Percentiles rank a stretch among this genome's conserved stretches.
Evolutionary conservation across 352 stramenopile species (phyloP).

Genomic region (Pilasporangium apinafurcum): DNA sequence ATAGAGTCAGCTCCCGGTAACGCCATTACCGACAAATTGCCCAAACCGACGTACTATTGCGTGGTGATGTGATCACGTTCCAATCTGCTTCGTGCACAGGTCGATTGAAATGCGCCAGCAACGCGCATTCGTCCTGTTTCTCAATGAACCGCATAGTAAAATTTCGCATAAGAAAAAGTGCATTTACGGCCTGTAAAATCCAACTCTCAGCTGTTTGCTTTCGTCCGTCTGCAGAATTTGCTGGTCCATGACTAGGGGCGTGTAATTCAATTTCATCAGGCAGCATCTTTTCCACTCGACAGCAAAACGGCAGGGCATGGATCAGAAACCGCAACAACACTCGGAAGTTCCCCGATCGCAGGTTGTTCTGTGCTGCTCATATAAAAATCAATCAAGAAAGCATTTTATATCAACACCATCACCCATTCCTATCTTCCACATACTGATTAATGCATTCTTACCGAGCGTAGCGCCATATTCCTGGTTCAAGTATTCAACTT

Average conservation of each 20-base stretch:
- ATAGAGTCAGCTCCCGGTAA: background rate
- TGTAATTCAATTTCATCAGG: conserved; percentile 37
- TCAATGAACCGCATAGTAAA: conserved; percentile 73
- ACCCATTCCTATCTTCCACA: background rate
- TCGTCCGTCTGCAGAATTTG: conserved; percentile 14
- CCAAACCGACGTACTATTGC: conserved; percentile 10
- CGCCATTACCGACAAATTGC: background rate
- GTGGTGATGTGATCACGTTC: conserved; percentile 16
- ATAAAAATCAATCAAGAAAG: background rate
- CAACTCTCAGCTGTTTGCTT: conserved; percentile 35
- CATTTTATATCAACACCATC: background rate
- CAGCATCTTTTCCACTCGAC: conserved; percentile 47
- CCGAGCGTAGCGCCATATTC: conserved; percentile 61
- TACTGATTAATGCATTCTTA: conserved; percentile 3
- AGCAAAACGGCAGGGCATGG: conserved; percentile 46
- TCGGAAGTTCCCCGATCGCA: conserved; percentile 68
- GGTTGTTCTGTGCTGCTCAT: conserved; percentile 70
- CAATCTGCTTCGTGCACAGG: conserved; percentile 15
- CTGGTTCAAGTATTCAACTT: conserved; percentile 52
- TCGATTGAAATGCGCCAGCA: conserved; percentile 64
- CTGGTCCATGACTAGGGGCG: conserved; percentile 7
- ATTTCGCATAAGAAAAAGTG: conserved; percentile 66
- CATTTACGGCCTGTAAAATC: conserved; percentile 51
- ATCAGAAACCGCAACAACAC: conserved; percentile 61
- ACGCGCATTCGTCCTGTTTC: conserved; percentile 49